Conservation (phyloP, 441 rosid genomes). For the Euphorbia schlechtendalii region DNA sequence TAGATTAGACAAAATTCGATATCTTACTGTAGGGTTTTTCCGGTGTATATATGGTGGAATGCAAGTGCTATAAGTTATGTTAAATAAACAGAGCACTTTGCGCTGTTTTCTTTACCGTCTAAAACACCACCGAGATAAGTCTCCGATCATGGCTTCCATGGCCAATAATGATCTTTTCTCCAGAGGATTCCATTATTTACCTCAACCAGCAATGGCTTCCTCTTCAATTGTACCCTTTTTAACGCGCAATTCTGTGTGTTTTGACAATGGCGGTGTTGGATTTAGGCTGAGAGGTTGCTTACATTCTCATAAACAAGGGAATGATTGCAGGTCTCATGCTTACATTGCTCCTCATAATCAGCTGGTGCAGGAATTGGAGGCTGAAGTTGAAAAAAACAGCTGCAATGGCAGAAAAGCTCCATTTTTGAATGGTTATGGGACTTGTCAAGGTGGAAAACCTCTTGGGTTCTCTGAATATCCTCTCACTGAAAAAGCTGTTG, state of each 20-base stretch:
- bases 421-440: constrained; percentile 36
- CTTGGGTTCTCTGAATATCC: no score
- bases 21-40: constrained; percentile 2
- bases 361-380: constrained; percentile 41
- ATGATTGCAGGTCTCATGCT: constrained; percentile 39
- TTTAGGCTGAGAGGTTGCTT: constrained; percentile 46
- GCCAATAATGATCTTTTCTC: constrained; percentile 32
- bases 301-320: constrained; percentile 31
- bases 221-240: constrained; percentile 13
- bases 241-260: constrained; percentile 20
- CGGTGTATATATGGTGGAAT: constrained; percentile 32
- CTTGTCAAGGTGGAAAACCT: no score
- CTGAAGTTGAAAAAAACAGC: constrained; percentile 23
- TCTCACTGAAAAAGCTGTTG: no score
- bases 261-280: constrained; percentile 18
- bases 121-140: background rate
- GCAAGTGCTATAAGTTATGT: constrained; percentile 60
- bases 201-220: no score
- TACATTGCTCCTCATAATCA: constrained; percentile 36
- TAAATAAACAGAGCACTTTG: constrained; percentile 32
- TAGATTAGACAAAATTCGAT: background rate
- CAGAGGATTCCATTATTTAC: constrained; percentile 29
- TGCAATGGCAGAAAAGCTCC: constrained; percentile 22
- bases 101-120: constrained; percentile 22
- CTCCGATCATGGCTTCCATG: constrained; percentile 43